Conservation (phyloP, 2,329 filamentous ascomycete genomes). For the Ciborinia camelliae region DNA sequence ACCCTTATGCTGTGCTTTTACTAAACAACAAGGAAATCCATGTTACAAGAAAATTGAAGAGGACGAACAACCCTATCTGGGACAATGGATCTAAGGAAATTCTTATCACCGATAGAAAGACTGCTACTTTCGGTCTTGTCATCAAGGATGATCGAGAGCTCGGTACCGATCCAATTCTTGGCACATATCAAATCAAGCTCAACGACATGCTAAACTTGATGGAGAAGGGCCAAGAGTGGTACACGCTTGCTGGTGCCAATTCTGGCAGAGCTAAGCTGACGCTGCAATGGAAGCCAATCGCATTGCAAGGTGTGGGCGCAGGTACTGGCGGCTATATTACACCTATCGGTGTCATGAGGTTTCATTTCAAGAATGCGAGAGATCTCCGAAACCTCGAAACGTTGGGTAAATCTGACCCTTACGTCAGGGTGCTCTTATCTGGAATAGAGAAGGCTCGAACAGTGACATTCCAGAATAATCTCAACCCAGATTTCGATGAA, state of each 20-base stretch:
- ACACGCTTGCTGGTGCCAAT: slow-evolving; percentile 76
- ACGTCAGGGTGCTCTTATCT: slow-evolving; percentile 82
- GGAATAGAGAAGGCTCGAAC: slow-evolving; percentile 88
- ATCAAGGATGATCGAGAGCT: slow-evolving; percentile 95
- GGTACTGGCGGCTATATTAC: slow-evolving; percentile 87
- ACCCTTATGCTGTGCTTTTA: slow-evolving; percentile 83
- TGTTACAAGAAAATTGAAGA: slow-evolving; percentile 86
- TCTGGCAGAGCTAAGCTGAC: slow-evolving; percentile 86
- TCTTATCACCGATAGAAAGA: slow-evolving; percentile 89
- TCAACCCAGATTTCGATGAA: slow-evolving; percentile 95
- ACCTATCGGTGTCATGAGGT: slow-evolving; percentile 89
- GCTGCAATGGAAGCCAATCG: slow-evolving; percentile 93
- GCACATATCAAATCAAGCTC: slow-evolving; percentile 91
- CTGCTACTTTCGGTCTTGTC: slow-evolving; percentile 82
- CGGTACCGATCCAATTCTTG: slow-evolving; percentile 75
- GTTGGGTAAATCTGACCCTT: slow-evolving; percentile 95
- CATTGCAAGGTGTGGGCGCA: slow-evolving; percentile 70
- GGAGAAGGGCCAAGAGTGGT: slow-evolving; percentile 95
- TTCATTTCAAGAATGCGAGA: slow-evolving; percentile 82
- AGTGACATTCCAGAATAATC: slow-evolving; percentile 92
- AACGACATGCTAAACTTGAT: slow-evolving; percentile 90
- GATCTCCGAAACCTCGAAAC: slow-evolving; percentile 90
- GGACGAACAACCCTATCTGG: slow-evolving; percentile 97
- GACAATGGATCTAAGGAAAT: slow-evolving; percentile 90
- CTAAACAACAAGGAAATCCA: slow-evolving; percentile 92